A percentile compares a stretch with the other conserved stretches of the same genome.
Conservation (phyloP, 495 filamentous ascomycete species). For the Lindgomyces ingoldianus region DNA sequence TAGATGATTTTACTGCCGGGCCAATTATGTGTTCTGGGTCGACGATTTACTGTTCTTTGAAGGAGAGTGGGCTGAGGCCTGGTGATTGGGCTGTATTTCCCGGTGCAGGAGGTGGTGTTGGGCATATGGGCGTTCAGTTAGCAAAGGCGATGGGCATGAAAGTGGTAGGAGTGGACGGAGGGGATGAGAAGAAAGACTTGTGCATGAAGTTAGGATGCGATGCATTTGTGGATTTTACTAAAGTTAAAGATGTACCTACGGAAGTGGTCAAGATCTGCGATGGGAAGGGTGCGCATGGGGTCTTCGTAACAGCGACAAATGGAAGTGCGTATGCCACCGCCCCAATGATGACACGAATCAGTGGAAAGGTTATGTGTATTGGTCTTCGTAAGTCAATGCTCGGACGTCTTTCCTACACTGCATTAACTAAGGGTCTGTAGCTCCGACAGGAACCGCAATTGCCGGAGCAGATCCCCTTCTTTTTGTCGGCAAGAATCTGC, state of each 20-base stretch:
- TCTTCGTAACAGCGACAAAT: slow-evolving; percentile 52
- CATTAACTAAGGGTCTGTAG: slow-evolving; percentile 24
- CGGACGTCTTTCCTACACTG: not conserved
- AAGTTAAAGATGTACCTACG: slow-evolving; percentile 43
- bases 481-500: slow-evolving; percentile 50
- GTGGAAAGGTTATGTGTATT: slow-evolving; percentile 53
- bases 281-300: slow-evolving; percentile 54
- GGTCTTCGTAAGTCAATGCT: slow-evolving; percentile 27
- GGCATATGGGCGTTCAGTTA: slow-evolving; percentile 46
- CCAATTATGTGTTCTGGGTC: slow-evolving; percentile 50
- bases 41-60: slow-evolving; percentile 45
- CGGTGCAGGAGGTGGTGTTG: slow-evolving; percentile 47
- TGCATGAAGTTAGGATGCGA: slow-evolving; percentile 54
- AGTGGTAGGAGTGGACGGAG: slow-evolving; percentile 55
- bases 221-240: slow-evolving; percentile 54
- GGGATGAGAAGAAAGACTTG: slow-evolving; percentile 47
- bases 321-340: slow-evolving; percentile 49
- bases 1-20: slow-evolving; percentile 46
- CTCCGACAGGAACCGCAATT: slow-evolving; percentile 17
- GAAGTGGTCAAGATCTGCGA: slow-evolving; percentile 50
- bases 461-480: slow-evolving; percentile 48
- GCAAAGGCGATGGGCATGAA: slow-evolving; percentile 56
- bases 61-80: slow-evolving; percentile 44
- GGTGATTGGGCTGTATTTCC: slow-evolving; percentile 49
- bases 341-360: slow-evolving; percentile 43